Conservation (phyloP, 805 yeast species). For the Tetrapisispora nanseiensis region DNA sequence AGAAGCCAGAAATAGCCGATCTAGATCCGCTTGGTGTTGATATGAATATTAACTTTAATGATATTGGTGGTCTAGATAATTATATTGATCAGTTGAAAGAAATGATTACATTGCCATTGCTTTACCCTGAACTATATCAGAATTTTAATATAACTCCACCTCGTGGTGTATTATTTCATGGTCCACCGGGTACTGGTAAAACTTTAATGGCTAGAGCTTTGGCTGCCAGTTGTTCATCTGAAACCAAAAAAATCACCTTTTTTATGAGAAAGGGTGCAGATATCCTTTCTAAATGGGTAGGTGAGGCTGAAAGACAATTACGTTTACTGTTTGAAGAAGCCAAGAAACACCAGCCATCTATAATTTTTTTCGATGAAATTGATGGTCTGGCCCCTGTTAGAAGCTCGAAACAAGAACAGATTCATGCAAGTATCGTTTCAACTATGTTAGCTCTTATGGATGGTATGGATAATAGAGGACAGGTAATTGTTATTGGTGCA, state of each 20-base stretch:
- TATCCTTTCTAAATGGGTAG: conserved; percentile 95
- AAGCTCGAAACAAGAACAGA: conserved; percentile 95
- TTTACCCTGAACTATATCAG: conserved; percentile 89
- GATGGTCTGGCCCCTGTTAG: conserved; percentile 98
- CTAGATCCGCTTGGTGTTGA: conserved; percentile 89
- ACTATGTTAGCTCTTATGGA: conserved; percentile 94
- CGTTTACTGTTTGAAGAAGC: conserved; percentile 92
- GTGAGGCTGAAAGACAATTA: conserved; percentile 94
- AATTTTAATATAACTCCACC: conserved; percentile 91
- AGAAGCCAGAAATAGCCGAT: conserved; percentile 64
- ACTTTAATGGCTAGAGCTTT: conserved; percentile 95
- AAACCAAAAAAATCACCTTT: conserved; percentile 79
- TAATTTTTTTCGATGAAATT: conserved; percentile 94
- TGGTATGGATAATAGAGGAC: conserved; percentile 98
- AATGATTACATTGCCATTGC: conserved; percentile 87
- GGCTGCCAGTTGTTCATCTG: conserved; percentile 88
- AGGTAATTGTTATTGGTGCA: conserved; percentile 96
- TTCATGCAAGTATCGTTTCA: conserved; percentile 94
- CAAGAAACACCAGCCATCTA: conserved; percentile 87
- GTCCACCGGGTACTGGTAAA: conserved; percentile 99
- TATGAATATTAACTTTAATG: conserved; percentile 72
- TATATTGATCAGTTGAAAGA: conserved; percentile 90
- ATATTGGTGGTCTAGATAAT: conserved; percentile 85
- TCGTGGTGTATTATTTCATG: conserved; percentile 93
- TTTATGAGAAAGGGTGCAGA: conserved; percentile 99